Percentiles rank a stretch among this genome's conserved stretches.
phyloP scores from a whole-genome alignment of 805 yeast genomes.

The Millerozyma miso region DNA sequence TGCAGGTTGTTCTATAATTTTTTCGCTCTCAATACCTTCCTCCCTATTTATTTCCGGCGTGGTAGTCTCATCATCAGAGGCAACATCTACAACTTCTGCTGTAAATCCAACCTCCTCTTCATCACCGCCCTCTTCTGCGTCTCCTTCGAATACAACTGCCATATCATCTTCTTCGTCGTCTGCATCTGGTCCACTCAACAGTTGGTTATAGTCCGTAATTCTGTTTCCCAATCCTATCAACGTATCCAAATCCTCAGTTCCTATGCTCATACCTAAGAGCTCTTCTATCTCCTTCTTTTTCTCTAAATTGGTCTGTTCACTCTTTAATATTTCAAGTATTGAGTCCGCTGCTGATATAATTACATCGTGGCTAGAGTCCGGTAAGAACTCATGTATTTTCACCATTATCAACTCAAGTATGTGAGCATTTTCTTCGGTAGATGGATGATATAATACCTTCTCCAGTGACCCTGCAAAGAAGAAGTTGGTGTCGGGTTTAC shows the following conservation, averaged over 20 bases:
- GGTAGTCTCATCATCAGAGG: slow-evolving; percentile 18
- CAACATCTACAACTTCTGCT: slow-evolving; percentile 20
- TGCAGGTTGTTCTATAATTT: slow-evolving; percentile 1
- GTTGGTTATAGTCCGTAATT: slow-evolving; percentile 47
- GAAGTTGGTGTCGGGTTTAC: slow-evolving; percentile 13
- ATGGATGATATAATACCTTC: slow-evolving; percentile 59
- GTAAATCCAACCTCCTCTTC: slow-evolving; percentile 19
- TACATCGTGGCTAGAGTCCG: slow-evolving; percentile 75
- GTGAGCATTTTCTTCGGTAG: slow-evolving; percentile 46
- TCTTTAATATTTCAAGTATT: slow-evolving; percentile 50
- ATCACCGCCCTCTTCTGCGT: slow-evolving; percentile 28
- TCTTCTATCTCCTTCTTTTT: slow-evolving; percentile 50
- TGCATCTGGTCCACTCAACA: slow-evolving; percentile 10
- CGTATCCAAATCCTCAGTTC: slow-evolving; percentile 44
- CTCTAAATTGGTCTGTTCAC: slow-evolving; percentile 37
- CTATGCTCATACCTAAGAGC: slow-evolving; percentile 36
- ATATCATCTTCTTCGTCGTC: slow-evolving; percentile 25
- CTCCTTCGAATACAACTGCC: slow-evolving; percentile 45
- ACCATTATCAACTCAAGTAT: slow-evolving; percentile 54
- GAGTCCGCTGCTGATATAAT: slow-evolving; percentile 70
- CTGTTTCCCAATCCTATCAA: slow-evolving; percentile 40
- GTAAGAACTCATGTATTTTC: slow-evolving; percentile 54
- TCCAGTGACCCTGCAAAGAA: slow-evolving; percentile 30
- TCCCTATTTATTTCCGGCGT: slow-evolving; percentile 9
- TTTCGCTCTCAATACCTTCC: slow-evolving; percentile 5